Percentiles rank a stretch among this genome's conserved stretches.
Conservation (phyloP, 768 basidiomycete species). For the Pulveroboletus sp. region DNA sequence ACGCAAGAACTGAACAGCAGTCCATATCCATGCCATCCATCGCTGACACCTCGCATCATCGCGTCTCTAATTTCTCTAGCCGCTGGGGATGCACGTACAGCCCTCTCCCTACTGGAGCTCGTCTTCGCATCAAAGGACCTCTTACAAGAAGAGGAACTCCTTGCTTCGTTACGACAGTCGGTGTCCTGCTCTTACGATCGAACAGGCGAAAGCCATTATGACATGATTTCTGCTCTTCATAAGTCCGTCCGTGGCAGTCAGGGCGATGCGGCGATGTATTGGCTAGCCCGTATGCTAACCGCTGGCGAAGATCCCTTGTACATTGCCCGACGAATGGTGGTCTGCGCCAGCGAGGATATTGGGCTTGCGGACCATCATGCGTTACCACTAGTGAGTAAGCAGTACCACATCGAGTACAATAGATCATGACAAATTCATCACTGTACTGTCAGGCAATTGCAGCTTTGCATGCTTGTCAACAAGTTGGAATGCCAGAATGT, state of each 20-base stretch:
- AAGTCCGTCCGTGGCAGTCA: constrained; percentile 80
- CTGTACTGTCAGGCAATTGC: constrained; percentile 49
- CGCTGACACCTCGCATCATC: constrained; percentile 47
- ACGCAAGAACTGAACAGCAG: constrained; percentile 11
- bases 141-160: constrained; percentile 46
- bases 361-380: constrained; percentile 79
- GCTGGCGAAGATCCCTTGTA: constrained; percentile 82
- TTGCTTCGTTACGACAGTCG: constrained; percentile 58
- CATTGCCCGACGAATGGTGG: constrained; percentile 69
- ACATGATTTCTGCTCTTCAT: constrained; percentile 83
- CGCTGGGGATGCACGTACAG: constrained; percentile 73
- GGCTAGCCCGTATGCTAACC: constrained; percentile 81
- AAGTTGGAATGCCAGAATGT: constrained; percentile 80
- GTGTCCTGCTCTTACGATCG: constrained; percentile 71
- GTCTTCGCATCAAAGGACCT: constrained; percentile 45
- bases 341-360: constrained; percentile 84
- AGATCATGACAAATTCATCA: background rate
- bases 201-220: constrained; percentile 71
- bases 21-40: constrained; percentile 30
- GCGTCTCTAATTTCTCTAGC: constrained; percentile 52
- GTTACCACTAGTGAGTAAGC: constrained; percentile 57
- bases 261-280: constrained; percentile 79
- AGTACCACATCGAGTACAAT: constrained; percentile 7
- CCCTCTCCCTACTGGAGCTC: constrained; percentile 74
- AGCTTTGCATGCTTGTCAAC: constrained; percentile 61